Conservation (phyloP, 2,329 filamentous ascomycete species). For the Hypoxylon sp. region DNA sequence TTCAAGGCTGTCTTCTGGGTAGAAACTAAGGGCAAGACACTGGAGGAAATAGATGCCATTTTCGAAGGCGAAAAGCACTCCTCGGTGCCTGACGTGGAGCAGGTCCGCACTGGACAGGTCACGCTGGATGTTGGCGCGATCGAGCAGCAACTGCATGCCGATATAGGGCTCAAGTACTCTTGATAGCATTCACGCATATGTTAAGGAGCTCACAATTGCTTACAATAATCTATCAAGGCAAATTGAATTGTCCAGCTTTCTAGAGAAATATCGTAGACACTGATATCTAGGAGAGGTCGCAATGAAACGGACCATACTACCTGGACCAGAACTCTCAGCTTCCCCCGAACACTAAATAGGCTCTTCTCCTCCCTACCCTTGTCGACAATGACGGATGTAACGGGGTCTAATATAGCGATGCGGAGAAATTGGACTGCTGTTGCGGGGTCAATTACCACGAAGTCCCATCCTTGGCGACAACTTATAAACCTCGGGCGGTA, state of each 20-base stretch:
- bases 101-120: conserved; percentile 46
- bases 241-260: neutral
- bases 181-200: neutral
- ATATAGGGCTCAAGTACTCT: conserved; percentile 12
- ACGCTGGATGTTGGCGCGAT: conserved; percentile 45
- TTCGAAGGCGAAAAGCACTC: conserved; percentile 56
- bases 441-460: conserved; percentile 41
- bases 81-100: conserved; percentile 50
- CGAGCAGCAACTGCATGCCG: conserved; percentile 40
- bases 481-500: conserved; percentile 32
- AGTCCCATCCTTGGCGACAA: conserved; percentile 33
- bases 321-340: conserved; percentile 8
- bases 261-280: conserved; percentile 1
- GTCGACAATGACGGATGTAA: conserved; percentile 27
- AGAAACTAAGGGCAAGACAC: conserved; percentile 58
- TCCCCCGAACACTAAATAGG: conserved; percentile 15
- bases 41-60: conserved; percentile 58
- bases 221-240: neutral
- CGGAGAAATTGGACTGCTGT: conserved; percentile 44
- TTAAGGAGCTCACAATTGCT: neutral
- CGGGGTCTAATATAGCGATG: conserved; percentile 50
- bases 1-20: conserved; percentile 55
- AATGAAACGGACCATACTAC: neutral
- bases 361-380: conserved; percentile 30
- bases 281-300: neutral